These are phyloP conservation scores for Amanita thiersii DNA, from an alignment of 768 basidiomycete species.

Conservation along the genomic window DNA sequence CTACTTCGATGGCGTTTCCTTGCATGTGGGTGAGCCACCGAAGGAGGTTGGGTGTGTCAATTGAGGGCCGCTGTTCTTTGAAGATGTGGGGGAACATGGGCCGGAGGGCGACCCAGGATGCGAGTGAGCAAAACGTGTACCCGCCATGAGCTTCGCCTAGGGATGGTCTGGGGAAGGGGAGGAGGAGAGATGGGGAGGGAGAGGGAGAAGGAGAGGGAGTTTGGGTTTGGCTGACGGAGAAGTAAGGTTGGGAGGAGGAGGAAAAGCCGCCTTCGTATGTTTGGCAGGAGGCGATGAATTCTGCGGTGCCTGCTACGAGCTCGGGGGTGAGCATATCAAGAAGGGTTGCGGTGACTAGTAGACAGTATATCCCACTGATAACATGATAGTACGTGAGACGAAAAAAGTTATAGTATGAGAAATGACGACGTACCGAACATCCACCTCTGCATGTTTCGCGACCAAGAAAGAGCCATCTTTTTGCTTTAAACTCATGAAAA, in stretches of 20 bases:
- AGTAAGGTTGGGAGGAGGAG: conserved; percentile 67
- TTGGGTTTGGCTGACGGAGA: conserved; percentile 15
- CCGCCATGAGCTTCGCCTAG: conserved; percentile 98
- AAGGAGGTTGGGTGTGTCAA: conserved; percentile 55
- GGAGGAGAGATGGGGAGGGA: conserved; percentile 21
- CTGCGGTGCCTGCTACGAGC: conserved; percentile 65
- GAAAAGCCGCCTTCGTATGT: conserved; percentile 98
- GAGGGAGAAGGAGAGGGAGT: no score
- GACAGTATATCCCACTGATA: conserved; percentile 85
- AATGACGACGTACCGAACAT: conserved; percentile 62
- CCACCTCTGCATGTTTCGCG: conserved; percentile 81
- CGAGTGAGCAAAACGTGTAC: conserved; percentile 91
- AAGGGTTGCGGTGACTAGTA: conserved; percentile 75
- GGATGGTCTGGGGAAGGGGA: conserved; percentile 51
- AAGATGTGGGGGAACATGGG: conserved; percentile 28
- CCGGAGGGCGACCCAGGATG: conserved; percentile 72
- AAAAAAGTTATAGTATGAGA: not conserved
- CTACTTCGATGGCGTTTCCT: conserved; percentile 72
- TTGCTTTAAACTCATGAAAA: conserved; percentile 89
- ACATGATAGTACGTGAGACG: not conserved
- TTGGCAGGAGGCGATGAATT: conserved; percentile 84
- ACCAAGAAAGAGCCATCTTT: conserved; percentile 92
- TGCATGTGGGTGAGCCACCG: conserved; percentile 88
- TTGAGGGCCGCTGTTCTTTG: conserved; percentile 21
- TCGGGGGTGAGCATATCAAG: conserved; percentile 86